Evolutionary conservation across 768 basidiomycete species (phyloP), one percentile per base, ranked within the genome.

Genomic region (Chalciporus pseudorubinellus): DNA sequence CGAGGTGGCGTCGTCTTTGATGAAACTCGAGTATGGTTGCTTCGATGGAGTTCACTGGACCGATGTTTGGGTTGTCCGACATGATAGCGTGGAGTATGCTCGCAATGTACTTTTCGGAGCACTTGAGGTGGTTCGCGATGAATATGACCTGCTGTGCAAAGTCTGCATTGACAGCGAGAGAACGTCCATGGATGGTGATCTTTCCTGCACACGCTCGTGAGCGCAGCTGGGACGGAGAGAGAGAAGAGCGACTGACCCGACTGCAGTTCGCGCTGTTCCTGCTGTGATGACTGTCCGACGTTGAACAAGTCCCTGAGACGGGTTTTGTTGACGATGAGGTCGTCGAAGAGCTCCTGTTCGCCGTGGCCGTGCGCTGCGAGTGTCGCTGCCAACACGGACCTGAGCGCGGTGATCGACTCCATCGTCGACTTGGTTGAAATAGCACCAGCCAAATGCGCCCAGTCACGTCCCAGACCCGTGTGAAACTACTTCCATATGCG

Each of bases 91-190:
- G 81, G 41, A 92, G 73, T 16, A 92, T 78, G 19, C 75, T 75
- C 4, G 92, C 89, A 45, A 85, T 71, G 68, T 89, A 84, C 59
- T 85, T 82, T 71, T 95, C 93, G 12, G 93, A 95, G 57, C 83
- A 83, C 60, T 82, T 77, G 47, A 97, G 84, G 48, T 90, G 82
- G 62, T 88, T 83, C 0, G 93, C 82, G 49, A 95, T 80, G 68
- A 91, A 89, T 49, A 89, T 67, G 49, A 78, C 81, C 66, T 90
- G 90, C 44, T 80, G 82, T 13, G 83, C 83, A 68, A 93, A 92
- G 63, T 93, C 87, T 13, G 81, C 68, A 65, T 90, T 92, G 57
- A 94, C 78, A 0, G 83, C 82, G 31, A 86, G 75, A n/a, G 82
- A 73, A 59, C 78, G 81, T 26, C 87, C 83, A 51, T 85, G 74